Evolutionary conservation across 2,329 filamentous ascomycete genomes (phyloP), one percentile per base, ranked within the genome.

Genomic region (Trichophyton simii): DNA sequence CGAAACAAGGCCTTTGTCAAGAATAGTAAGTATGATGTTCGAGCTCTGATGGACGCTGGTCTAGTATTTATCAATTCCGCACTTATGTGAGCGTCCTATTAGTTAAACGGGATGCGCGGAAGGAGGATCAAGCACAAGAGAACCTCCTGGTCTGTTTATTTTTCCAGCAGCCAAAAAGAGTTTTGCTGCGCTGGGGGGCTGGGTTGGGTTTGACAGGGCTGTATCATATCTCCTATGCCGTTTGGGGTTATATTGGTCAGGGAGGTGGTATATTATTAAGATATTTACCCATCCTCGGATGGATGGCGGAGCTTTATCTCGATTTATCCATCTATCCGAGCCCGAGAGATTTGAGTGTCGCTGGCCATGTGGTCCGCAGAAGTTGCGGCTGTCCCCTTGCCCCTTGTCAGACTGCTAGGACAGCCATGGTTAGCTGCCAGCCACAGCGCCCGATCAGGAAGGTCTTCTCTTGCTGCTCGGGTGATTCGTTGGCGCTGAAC

Each of bases 361-460:
- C 8, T 41, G 55, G 55, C 55, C 55, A 58, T 58, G 55, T 58
- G 55, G 55, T 58, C 3, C 20, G 38, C 15, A 58, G 31, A 38
- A 41, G 20, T 38, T 58, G 55, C 18, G 34, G 34, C 55, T 38
- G 55, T 58, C 20, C 55, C 54, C 20, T n/a, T n/a, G 5, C 15
- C 34, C 55, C 34, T 34, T 58, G 38, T 22, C 11, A 13, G 3
- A 38, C n/a, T 22, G 55, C 55, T 42, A 20, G 31, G n/a, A 58
- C 38, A 41, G 31, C 55, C 28, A 13, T 18, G 55, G 31, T 41
- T 38, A 58, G 55, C 55, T 58, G 38, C 55, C 55, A 58, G 55
- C 55, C 55, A 58, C 55, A 58, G 28, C 2, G 38, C 55, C 55
- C 3, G 31, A 58, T 58, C 31, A 58, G 55, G 55, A 58, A 58